phyloP scores from a whole-genome alignment of 1,284 basidiomycete genomes.

The Papiliotrema laurentii region DNA sequence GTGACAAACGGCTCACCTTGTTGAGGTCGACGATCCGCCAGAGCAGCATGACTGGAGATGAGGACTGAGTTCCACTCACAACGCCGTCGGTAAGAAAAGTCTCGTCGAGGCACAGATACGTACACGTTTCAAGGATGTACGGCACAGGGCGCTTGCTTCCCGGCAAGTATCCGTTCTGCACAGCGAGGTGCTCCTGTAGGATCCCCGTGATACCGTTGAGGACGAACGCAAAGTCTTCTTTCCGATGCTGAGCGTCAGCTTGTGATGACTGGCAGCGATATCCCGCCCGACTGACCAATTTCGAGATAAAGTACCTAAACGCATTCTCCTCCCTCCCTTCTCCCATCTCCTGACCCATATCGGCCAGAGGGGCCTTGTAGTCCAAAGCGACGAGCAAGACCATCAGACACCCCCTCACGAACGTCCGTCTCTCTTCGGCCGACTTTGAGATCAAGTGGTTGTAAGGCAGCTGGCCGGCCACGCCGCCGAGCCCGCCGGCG shows the following conservation, averaged over 20 bases:
- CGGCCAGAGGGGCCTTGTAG: slow-evolving; percentile 57
- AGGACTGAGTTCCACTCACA: too few species aligned
- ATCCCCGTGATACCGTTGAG: slow-evolving; percentile 66
- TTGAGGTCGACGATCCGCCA: slow-evolving; percentile 90
- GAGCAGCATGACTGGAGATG: slow-evolving; percentile 64
- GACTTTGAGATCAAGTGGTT: slow-evolving; percentile 86
- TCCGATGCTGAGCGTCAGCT: slow-evolving; percentile 62
- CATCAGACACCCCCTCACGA: slow-evolving; percentile 69
- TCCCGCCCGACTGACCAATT: slow-evolving; percentile 61
- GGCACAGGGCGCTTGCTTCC: slow-evolving; percentile 74
- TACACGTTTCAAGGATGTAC: slow-evolving; percentile 73
- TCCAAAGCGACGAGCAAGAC: slow-evolving; percentile 71
- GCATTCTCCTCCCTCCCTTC: slow-evolving; percentile 64
- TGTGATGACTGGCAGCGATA: not conserved
- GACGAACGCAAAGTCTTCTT: slow-evolving; percentile 79
- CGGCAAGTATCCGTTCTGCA: slow-evolving; percentile 69
- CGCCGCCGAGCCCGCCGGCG: slow-evolving; percentile 22
- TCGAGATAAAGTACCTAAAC: slow-evolving; percentile 83
- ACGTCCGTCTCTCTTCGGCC: slow-evolving; percentile 62
- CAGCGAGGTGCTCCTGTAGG: slow-evolving; percentile 67
- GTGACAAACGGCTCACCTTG: slow-evolving; percentile 57
- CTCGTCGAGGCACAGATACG: slow-evolving; percentile 35
- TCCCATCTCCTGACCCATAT: slow-evolving; percentile 43
- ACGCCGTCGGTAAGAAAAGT: slow-evolving; percentile 13
- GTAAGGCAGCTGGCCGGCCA: slow-evolving; percentile 61